Percentiles rank a stretch among this genome's conserved stretches.
Evolutionary conservation across 2,329 filamentous ascomycete genomes (phyloP).

Genomic region (Exophiala sp.): DNA sequence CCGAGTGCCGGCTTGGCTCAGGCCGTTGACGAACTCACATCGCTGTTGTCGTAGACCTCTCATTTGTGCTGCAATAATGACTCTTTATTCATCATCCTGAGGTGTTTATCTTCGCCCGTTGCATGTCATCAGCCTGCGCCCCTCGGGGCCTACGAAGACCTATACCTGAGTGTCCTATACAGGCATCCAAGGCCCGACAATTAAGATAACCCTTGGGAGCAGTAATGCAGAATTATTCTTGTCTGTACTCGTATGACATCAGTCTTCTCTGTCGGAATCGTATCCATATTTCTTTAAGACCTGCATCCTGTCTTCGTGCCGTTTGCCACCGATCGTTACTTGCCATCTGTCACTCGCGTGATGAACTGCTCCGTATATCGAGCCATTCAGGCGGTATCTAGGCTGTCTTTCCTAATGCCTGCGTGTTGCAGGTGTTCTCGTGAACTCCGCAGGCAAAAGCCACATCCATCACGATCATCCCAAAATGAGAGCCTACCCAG

Average conservation of each 20-base stretch:
- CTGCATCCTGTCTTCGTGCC: not conserved
- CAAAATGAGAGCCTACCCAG: not conserved
- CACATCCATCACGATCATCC: not conserved
- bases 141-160: constrained; percentile 9
- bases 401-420: not conserved
- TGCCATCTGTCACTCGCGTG: no score
- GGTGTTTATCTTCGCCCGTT: not conserved
- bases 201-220: no score
- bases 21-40: not conserved
- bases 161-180: not conserved
- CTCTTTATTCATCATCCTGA: not conserved
- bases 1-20: constrained; percentile 18
- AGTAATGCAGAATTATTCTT: no score
- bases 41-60: no score
- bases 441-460: not conserved
- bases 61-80: no score
- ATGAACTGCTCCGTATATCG: no score
- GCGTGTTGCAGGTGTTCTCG: not conserved
- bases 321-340: not conserved
- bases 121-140: constrained; percentile 4
- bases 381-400: no score
- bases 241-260: no score
- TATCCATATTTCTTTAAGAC: not conserved
- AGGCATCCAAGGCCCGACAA: not conserved
- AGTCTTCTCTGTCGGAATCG: not conserved